Percentiles rank a stretch among this genome's conserved stretches.
Evolutionary conservation across 345 rosid genomes (phyloP).

Genomic region (Citrus medica): DNA sequence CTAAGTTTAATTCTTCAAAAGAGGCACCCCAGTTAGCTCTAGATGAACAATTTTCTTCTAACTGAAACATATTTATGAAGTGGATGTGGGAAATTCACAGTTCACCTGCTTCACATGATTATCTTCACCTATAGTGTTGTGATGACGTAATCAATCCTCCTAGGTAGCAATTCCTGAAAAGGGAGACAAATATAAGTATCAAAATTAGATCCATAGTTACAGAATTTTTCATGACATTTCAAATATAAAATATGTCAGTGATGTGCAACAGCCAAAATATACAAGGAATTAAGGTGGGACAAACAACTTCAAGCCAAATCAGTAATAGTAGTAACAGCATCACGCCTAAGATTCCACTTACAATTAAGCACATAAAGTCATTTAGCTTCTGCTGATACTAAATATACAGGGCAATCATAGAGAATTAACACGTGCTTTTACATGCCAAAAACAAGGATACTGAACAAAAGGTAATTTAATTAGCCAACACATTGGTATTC

Average conservation of each 20-base stretch:
- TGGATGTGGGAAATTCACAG: constrained; percentile 39
- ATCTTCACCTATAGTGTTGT: constrained; percentile 39
- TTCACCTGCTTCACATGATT: constrained; percentile 49
- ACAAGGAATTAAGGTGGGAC: background rate
- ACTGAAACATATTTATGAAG: constrained; percentile 34
- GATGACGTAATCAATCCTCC: constrained; percentile 35
- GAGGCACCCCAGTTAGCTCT: constrained; percentile 63
- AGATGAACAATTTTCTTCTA: constrained; percentile 44
- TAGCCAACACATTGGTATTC: background rate
- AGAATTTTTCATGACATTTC: background rate
- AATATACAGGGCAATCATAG: background rate
- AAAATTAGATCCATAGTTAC: background rate
- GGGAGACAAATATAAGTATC: constrained; percentile 13
- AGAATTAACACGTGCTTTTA: background rate
- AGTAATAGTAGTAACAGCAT: too few species aligned
- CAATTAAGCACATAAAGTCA: background rate
- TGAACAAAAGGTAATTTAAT: background rate
- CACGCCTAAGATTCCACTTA: background rate
- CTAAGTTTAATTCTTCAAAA: constrained; percentile 49
- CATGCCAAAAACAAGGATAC: background rate
- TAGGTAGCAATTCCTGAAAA: constrained; percentile 64
- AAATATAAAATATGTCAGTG: background rate
- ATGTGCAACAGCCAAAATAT: background rate
- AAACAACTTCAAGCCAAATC: background rate
- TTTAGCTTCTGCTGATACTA: background rate